Percentiles rank a stretch among this genome's conserved stretches.
Evolutionary conservation across 2,329 filamentous ascomycete genomes (phyloP).

Genomic region (Claviceps monticola): DNA sequence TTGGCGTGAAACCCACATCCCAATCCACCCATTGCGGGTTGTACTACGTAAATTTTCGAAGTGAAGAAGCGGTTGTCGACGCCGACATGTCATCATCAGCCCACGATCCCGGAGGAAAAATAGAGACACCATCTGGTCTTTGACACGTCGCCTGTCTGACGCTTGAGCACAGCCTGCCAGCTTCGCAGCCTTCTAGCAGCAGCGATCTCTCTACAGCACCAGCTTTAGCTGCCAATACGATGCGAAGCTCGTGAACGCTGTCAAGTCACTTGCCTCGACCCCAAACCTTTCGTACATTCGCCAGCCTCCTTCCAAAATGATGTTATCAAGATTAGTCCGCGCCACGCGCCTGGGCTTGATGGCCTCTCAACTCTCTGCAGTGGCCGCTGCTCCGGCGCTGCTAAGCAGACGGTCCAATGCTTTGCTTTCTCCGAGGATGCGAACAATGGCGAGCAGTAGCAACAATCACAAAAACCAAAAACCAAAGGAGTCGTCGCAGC

Average conservation of each 20-base stretch:
- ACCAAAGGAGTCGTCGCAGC: conserved; percentile 5
- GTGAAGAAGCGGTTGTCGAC: not conserved
- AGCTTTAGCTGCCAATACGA: not conserved
- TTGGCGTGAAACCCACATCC: not conserved
- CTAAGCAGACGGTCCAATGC: conserved; percentile 12
- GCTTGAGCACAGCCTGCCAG: not conserved
- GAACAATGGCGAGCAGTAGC: conserved; percentile 15
- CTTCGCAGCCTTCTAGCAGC: not conserved
- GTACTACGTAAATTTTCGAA: conserved; percentile 2
- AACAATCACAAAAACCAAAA: conserved; percentile 3
- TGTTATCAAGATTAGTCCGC: conserved; percentile 24
- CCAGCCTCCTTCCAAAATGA: conserved; percentile 14
- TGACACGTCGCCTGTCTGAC: not conserved
- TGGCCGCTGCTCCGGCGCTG: conserved; percentile 13
- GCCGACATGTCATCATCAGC: conserved; percentile 1
- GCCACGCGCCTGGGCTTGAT: conserved; percentile 20
- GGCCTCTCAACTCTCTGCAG: conserved; percentile 15
- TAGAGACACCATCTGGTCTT: not conserved
- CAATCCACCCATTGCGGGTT: not conserved
- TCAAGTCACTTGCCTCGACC: not conserved
- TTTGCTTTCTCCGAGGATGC: conserved; percentile 15
- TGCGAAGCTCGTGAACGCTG: conserved; percentile 1
- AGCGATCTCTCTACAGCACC: not conserved
- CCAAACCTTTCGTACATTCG: not conserved
- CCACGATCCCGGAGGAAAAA: not conserved